Conservation (phyloP, 768 basidiomycete species). For the Psilocybe sp. region DNA sequence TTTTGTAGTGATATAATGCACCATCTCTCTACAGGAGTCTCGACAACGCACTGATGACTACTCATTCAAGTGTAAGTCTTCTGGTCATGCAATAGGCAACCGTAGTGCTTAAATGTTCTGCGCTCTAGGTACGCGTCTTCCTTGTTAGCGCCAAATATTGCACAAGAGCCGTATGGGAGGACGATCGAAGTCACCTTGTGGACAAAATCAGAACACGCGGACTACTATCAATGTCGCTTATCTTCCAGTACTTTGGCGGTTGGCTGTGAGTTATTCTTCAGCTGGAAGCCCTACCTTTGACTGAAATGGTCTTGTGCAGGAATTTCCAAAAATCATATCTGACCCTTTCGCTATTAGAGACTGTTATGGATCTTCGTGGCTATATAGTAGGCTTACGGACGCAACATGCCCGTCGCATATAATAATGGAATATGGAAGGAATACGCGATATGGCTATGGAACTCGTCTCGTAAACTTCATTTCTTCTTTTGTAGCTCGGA, state of each 20-base stretch:
- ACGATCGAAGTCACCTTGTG: conserved; percentile 50
- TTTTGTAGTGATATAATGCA: conserved; percentile 5
- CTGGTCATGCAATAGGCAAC: neutral
- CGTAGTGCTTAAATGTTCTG: neutral
- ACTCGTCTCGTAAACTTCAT: conserved; percentile 1
- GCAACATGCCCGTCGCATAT: too few species aligned
- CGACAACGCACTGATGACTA: conserved; percentile 84
- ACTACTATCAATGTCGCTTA: conserved; percentile 43
- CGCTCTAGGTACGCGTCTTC: conserved; percentile 75
- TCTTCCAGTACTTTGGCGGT: conserved; percentile 48
- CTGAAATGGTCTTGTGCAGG: conserved; percentile 34
- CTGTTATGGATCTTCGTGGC: conserved; percentile 61
- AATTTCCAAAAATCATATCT: conserved; percentile 53
- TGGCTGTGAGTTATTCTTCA: conserved; percentile 61
- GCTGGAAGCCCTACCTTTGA: neutral
- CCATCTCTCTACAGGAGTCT: conserved; percentile 50
- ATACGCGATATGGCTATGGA: neutral
- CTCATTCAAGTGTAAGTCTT: conserved; percentile 65
- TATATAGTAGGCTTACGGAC: conserved; percentile 7
- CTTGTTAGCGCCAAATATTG: conserved; percentile 91
- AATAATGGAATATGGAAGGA: conserved; percentile 5
- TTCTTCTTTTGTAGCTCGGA: conserved; percentile 29
- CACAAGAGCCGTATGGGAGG: conserved; percentile 72
- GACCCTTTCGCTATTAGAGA: conserved; percentile 50
- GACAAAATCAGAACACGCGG: conserved; percentile 48